Conservation (phyloP, 2,329 filamentous ascomycete genomes). For the Colletotrichum australisinense region DNA sequence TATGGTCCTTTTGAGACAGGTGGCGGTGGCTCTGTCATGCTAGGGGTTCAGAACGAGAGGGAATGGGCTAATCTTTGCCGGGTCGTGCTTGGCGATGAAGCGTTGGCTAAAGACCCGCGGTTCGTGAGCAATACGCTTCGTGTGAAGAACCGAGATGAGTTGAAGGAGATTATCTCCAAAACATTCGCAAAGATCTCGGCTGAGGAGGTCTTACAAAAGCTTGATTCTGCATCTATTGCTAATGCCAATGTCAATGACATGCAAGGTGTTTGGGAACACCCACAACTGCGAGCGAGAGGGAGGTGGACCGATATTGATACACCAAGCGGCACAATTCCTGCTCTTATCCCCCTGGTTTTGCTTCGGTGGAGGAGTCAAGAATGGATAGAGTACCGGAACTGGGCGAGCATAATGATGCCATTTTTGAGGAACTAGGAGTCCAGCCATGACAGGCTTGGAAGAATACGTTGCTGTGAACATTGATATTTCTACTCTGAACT, state of each 20-base stretch:
- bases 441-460: background rate
- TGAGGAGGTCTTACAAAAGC: slow-evolving; percentile 51
- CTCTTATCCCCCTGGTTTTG: slow-evolving; percentile 62
- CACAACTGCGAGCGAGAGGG: slow-evolving; percentile 60
- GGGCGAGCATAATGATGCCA: slow-evolving; percentile 27
- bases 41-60: slow-evolving; percentile 68
- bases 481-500: no score
- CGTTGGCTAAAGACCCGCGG: slow-evolving; percentile 55
- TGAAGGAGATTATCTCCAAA: slow-evolving; percentile 57
- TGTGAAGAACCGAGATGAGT: slow-evolving; percentile 56
- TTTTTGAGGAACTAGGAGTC: slow-evolving; percentile 21
- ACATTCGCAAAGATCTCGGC: slow-evolving; percentile 52
- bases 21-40: slow-evolving; percentile 61
- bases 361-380: slow-evolving; percentile 5
- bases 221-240: slow-evolving; percentile 62
- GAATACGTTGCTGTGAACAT: no score
- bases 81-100: slow-evolving; percentile 55
- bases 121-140: slow-evolving; percentile 60
- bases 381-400: slow-evolving; percentile 28
- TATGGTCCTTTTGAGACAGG: slow-evolving; percentile 66
- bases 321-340: slow-evolving; percentile 56
- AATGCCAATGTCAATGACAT: slow-evolving; percentile 68
- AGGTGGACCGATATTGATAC: slow-evolving; percentile 64
- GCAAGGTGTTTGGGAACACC: slow-evolving; percentile 65
- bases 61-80: slow-evolving; percentile 64